A percentile compares a stretch with the other conserved stretches of the same genome.
Evolutionary conservation across 371 early-diverging fungal species (phyloP).

Genomic region (Fennellomyces sp.): DNA sequence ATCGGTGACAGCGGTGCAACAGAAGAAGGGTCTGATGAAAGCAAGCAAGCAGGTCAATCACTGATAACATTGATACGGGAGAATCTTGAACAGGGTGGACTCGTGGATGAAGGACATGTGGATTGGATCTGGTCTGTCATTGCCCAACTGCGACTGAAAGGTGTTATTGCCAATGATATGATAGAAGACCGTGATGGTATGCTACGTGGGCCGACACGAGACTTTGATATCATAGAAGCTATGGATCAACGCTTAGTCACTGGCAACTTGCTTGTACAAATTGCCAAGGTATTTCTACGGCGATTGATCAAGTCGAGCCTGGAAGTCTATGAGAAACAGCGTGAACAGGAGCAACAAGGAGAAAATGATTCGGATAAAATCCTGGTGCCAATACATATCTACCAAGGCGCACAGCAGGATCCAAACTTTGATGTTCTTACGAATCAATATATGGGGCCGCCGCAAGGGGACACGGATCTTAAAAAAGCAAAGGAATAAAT

Average conservation of each 20-base stretch:
- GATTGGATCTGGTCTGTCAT: conserved; percentile 55
- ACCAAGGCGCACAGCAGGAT: conserved; percentile 43
- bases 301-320: conserved; percentile 27
- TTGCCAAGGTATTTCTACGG: conserved; percentile 31
- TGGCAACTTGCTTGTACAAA: conserved; percentile 31
- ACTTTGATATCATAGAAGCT: conserved; percentile 29
- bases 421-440: conserved; percentile 60
- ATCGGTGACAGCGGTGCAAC: conserved; percentile 15
- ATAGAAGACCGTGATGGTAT: conserved; percentile 36
- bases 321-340: conserved; percentile 17
- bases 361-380: conserved; percentile 30
- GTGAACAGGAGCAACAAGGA: conserved; percentile 13
- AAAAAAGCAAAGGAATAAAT: too few species aligned
- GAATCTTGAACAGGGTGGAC: neutral
- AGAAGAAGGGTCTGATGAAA: neutral
- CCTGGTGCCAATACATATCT: conserved; percentile 53
- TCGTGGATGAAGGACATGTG: conserved; percentile 29
- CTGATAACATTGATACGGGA: neutral
- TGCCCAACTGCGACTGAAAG: conserved; percentile 36
- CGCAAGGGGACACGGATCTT: too few species aligned
- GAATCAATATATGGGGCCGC: conserved; percentile 48
- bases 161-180: conserved; percentile 45
- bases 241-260: conserved; percentile 42
- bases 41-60: neutral
- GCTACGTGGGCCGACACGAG: conserved; percentile 24